These are phyloP conservation scores for Lunularia cruciata DNA, from an alignment of 225 moss, liverwort and hornwort genomes.

Conservation along the genomic window DNA sequence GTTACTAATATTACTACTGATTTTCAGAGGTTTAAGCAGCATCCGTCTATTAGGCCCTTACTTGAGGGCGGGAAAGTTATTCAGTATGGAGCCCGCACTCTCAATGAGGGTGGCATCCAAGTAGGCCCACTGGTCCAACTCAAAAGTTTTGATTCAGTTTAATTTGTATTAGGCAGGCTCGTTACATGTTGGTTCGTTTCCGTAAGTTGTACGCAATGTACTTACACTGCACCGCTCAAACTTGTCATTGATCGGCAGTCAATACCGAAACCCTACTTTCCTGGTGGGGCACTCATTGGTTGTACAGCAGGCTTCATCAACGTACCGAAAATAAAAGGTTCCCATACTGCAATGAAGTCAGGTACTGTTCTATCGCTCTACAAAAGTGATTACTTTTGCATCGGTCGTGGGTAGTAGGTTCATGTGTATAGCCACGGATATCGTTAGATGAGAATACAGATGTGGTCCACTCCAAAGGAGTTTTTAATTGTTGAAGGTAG, in stretches of 20 bases:
- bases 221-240: neutral
- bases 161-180: no score
- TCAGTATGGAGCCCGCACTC: slow-evolving; percentile 78
- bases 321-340: slow-evolving; percentile 86
- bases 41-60: slow-evolving; percentile 71
- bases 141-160: neutral
- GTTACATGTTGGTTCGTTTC: neutral
- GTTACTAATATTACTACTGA: no score
- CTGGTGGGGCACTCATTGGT: slow-evolving; percentile 83
- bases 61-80: slow-evolving; percentile 77
- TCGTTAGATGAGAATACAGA: no score
- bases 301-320: slow-evolving; percentile 80
- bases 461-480: no score
- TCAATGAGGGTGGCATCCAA: slow-evolving; percentile 86
- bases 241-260: slow-evolving; percentile 50
- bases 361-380: no score
- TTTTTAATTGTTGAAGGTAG: no score
- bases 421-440: no score
- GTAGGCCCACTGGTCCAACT: slow-evolving; percentile 32
- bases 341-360: slow-evolving; percentile 82
- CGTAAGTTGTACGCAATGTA: neutral
- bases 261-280: slow-evolving; percentile 72
- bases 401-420: no score
- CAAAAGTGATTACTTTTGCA: no score
- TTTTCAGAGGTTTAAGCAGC: slow-evolving; percentile 71